phyloP scores from a whole-genome alignment of 2,329 filamentous ascomycete genomes.

The Zasmidium citrigriseum region DNA sequence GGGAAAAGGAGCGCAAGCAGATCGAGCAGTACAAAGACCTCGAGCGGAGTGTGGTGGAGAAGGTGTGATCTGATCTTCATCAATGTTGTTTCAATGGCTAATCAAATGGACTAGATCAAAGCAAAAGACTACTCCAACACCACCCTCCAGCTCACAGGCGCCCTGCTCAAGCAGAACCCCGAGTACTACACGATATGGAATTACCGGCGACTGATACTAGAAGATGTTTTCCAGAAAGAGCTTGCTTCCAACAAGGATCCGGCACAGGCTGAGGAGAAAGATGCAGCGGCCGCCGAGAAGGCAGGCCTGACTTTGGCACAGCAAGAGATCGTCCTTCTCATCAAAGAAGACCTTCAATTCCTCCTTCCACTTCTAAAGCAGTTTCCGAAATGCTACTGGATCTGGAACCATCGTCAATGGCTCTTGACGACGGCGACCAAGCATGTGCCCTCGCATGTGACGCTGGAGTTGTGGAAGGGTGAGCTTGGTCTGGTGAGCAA shows the following conservation, averaged over 20 bases:
- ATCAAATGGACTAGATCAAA: slow-evolving; percentile 38
- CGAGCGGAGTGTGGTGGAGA: slow-evolving; percentile 66
- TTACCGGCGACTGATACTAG: slow-evolving; percentile 72
- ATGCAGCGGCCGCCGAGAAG: slow-evolving; percentile 28
- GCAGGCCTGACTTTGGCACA: slow-evolving; percentile 33
- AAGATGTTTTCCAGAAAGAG: slow-evolving; percentile 58
- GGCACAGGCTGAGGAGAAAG: slow-evolving; percentile 22
- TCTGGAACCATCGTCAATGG: slow-evolving; percentile 96
- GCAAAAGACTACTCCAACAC: slow-evolving; percentile 54
- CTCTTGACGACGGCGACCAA: slow-evolving; percentile 70
- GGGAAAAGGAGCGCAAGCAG: slow-evolving; percentile 69
- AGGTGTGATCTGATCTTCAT: slow-evolving; percentile 54
- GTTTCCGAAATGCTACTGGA: slow-evolving; percentile 98
- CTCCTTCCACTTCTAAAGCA: slow-evolving; percentile 80
- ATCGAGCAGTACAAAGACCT: slow-evolving; percentile 75
- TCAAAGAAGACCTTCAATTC: slow-evolving; percentile 76
- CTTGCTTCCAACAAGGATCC: slow-evolving; percentile 38
- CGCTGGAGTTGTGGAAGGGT: slow-evolving; percentile 74
- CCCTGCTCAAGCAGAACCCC: slow-evolving; percentile 73
- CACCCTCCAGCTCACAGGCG: slow-evolving; percentile 69
- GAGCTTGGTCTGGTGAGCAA: slow-evolving; percentile 82
- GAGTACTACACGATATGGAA: slow-evolving; percentile 95
- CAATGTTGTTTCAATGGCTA: not conserved
- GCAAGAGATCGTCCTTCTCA: slow-evolving; percentile 50
- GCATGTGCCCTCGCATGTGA: slow-evolving; percentile 57